Conservation (phyloP, 139 green algal species). For the Asterochloris erici region DNA sequence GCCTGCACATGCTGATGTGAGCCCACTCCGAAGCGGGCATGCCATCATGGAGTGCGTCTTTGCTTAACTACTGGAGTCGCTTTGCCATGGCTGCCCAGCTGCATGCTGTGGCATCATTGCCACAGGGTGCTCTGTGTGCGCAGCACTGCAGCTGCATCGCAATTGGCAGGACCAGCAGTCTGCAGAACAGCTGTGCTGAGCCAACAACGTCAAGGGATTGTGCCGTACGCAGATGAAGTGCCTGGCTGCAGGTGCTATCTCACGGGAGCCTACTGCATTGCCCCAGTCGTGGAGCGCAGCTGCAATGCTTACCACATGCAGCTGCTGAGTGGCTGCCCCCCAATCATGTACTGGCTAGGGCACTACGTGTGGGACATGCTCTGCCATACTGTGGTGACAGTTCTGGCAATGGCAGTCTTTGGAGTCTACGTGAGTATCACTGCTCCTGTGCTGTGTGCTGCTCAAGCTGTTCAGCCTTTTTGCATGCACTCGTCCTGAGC, state of each 20-base stretch:
- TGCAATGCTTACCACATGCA: conserved; percentile 19
- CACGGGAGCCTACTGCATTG: conserved; percentile 7
- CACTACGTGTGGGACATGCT: conserved; percentile 17
- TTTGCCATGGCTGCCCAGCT: too few relatives aligned
- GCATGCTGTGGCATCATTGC: too few relatives aligned
- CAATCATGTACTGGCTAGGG: conserved; percentile 24
- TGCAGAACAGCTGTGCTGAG: too few relatives aligned
- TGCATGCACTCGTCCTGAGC: not conserved
- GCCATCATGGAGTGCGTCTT: too few relatives aligned
- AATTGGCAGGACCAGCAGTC: too few relatives aligned
- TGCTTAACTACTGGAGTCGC: too few relatives aligned
- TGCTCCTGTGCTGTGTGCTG: not conserved
- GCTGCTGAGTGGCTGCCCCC: conserved; percentile 25
- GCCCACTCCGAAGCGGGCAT: too few relatives aligned
- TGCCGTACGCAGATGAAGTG: too few relatives aligned
- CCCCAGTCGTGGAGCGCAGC: conserved; percentile 12
- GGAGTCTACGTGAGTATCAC: conserved; percentile 11
- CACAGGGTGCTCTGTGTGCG: too few relatives aligned
- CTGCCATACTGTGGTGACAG: conserved; percentile 1
- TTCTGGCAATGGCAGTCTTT: conserved; percentile 26
- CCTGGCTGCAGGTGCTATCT: conserved; percentile 20
- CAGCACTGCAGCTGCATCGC: too few relatives aligned
- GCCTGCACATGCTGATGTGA: too few relatives aligned
- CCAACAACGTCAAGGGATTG: too few relatives aligned
- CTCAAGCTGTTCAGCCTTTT: not conserved